Evolutionary conservation across 108 stramenopile species (phyloP), one percentile per base, ranked within the genome.

Genomic region (Skeletonema tropicum): DNA sequence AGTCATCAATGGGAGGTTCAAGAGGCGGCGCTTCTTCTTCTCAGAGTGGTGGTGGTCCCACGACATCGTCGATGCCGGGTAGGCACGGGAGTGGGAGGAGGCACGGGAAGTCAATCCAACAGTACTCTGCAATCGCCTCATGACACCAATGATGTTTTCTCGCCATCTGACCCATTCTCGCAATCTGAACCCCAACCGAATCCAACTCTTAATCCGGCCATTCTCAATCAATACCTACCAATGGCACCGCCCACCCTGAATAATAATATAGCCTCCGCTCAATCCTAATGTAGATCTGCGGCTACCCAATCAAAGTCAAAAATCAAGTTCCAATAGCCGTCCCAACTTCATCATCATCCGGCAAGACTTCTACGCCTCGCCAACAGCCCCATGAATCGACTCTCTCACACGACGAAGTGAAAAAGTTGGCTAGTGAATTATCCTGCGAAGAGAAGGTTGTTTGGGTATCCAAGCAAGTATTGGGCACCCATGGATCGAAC

Each of bases 401-500:
- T 3, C 76, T 76, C 23, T 64, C 75, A 25, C 52, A 57, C 38
- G 73, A 79, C 19, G 55, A 83, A 74, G 57, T 74, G 19, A 42
- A 70, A 21, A 48, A 82, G 35, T 64, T 83, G 15, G 73, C 88
- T 2, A 57, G 23, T 6, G 57, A 86, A 41, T 82, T 86, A 65
- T 76, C 86, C 70, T 81, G 79, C 70, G 73, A 42, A 19, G 88
- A 92, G 60, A 76, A 75, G 25, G 73, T 87, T 2, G 59, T 90
- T 35, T 92, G 83, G 74, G 77, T 88, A 17, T 70, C 89, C 39
- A 82, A 88, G 31, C 85, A 87, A 67, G 36, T 89, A 10, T 57
- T 91, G 60, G 92, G 92, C 59, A 85, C 89, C 13, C 83, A 86
- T 60, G 68, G 70, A 42, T 70, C 85, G 63, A 92, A 92, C 70